Percentiles rank a stretch among this genome's conserved stretches.
Evolutionary conservation across 306 rosid genomes (phyloP).

Genomic region (Cucurbita ficifolia): DNA sequence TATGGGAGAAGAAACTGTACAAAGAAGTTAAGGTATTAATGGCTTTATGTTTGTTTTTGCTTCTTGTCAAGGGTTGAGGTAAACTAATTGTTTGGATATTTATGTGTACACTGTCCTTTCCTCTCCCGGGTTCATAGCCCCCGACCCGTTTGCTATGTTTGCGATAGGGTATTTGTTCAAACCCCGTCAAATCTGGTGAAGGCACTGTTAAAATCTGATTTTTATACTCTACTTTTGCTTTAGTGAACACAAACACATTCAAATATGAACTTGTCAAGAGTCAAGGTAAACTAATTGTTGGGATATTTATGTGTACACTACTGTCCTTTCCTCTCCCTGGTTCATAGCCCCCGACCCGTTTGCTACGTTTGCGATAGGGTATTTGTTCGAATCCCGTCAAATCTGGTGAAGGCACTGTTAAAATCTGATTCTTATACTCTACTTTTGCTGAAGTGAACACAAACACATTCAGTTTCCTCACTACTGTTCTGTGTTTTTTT

Average conservation of each 20-base stretch:
- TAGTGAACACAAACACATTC: neutral
- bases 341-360: neutral
- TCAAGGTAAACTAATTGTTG: neutral
- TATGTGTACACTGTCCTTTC: neutral
- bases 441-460: neutral
- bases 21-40: conserved; percentile 87
- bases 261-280: neutral
- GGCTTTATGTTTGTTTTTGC: neutral
- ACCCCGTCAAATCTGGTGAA: neutral
- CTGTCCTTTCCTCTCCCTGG: neutral
- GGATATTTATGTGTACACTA: neutral
- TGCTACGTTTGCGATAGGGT: neutral
- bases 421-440: neutral
- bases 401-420: neutral
- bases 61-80: neutral
- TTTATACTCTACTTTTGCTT: neutral
- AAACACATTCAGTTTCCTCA: neutral
- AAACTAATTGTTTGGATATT: neutral
- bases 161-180: neutral
- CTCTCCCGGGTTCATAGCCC: neutral
- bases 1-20: conserved; percentile 82
- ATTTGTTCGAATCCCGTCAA: too few species aligned
- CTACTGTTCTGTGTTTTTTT: conserved; percentile 9
- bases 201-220: neutral
- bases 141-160: neutral